Evolutionary conservation across 2,329 filamentous ascomycete genomes (phyloP), one percentile per base, ranked within the genome.

Genomic region (Penicillium brevicompactum): DNA sequence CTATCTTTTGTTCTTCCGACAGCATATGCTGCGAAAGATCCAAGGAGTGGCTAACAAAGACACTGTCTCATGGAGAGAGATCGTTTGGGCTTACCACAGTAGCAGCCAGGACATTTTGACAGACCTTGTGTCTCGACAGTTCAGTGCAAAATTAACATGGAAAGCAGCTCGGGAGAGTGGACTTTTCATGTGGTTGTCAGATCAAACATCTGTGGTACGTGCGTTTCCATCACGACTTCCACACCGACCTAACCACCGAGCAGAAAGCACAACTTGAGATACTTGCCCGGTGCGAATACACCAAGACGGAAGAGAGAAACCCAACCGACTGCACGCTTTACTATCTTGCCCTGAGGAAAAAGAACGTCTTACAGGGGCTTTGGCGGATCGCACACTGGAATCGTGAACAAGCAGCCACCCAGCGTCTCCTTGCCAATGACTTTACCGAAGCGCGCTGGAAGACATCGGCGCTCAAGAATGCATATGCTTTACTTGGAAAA

Each of bases 341-440:
- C 75, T 99, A 97, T 71, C 81, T 99, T 16, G 93, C 95, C 0
- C 81, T 99, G 11, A 85, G 83, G 62, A 97, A 97, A 78, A 99
- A 99, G 73, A 83, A 89, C 2, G 89, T 97, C 0, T 83, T 99
- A 1, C 85, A 96, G 62, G 92, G 92, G 0, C 80, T 99, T 0
- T 99, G 94, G 94, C 86, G 95, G 16, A 97, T 97, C 84, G 92
- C 94, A 5, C 86, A 80, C 40, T 94, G 94, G 87, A 89, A 95
- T 65, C 85, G 83, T 55, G 95, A 99, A 72, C 94, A 97, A 73
- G 79, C 74, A 2, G 86, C 89, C 0, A 99, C 94, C 0, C 84
- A 88, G 56, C 86, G 84, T 57, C 81, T 99, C 30, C 79, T 99
- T 21, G 83, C 88, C n/a, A 95, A 97, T 67, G 92, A 97, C 71